Conservation (phyloP, 371 early-diverging fungal species). For the Smittium mucronatum region DNA sequence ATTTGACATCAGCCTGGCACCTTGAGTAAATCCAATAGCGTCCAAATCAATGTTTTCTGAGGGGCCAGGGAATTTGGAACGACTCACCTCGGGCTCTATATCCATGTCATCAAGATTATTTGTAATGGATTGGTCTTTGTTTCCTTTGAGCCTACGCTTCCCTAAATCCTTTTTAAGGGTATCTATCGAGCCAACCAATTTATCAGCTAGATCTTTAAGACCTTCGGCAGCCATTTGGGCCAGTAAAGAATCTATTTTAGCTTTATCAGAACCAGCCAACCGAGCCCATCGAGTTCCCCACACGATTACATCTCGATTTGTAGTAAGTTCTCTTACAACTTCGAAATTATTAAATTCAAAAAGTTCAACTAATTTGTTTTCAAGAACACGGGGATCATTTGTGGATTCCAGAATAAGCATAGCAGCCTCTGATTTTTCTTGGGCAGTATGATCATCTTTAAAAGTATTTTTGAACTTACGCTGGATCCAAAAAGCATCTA, state of each 20-base stretch:
- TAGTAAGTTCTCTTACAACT: conserved; percentile 70
- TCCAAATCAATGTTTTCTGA: conserved; percentile 64
- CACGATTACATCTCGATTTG: conserved; percentile 75
- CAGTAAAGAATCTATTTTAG: conserved; percentile 44
- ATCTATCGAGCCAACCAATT: conserved; percentile 29
- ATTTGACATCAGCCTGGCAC: conserved; percentile 93
- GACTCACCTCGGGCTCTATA: background rate
- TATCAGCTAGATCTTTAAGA: conserved; percentile 55
- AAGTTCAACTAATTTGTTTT: conserved; percentile 85
- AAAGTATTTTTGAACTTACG: conserved; percentile 66
- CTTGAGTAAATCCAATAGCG: conserved; percentile 72
- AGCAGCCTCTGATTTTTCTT: conserved; percentile 67
- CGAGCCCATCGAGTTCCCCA: conserved; percentile 82
- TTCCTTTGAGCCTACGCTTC: background rate
- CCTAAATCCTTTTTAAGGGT: conserved; percentile 8
- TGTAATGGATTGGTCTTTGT: background rate
- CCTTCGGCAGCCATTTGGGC: conserved; percentile 53
- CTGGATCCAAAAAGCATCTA: conserved; percentile 97
- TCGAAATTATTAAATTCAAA: conserved; percentile 92
- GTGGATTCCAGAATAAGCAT: conserved; percentile 59
- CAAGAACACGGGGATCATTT: conserved; percentile 61
- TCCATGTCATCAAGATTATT: background rate
- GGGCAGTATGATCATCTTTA: conserved; percentile 71
- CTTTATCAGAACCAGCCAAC: conserved; percentile 34
- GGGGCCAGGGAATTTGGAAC: conserved; percentile 25